phyloP scores from a whole-genome alignment of 2,329 filamentous ascomycete genomes.

The Fusarium nanum region DNA sequence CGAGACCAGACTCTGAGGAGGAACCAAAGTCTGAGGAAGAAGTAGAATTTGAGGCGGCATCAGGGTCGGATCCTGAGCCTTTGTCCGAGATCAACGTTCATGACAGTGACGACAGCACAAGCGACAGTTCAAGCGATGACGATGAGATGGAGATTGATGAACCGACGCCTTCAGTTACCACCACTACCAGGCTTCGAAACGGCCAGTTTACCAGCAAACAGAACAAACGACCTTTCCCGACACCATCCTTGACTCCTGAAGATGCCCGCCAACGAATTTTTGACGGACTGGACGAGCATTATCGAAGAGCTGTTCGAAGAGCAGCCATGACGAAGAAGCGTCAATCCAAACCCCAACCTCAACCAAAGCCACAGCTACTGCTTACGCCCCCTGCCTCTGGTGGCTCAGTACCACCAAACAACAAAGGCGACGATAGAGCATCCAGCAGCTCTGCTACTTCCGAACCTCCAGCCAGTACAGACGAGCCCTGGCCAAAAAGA shows the following conservation, averaged over 20 bases:
- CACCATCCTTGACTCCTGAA: not conserved
- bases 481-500: not conserved
- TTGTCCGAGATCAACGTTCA: not conserved
- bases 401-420: not conserved
- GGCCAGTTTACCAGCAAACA: not conserved
- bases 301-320: not conserved
- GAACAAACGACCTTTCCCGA: not conserved
- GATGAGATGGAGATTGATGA: not conserved
- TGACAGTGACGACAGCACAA: not conserved
- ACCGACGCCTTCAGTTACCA: not conserved
- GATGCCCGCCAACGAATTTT: not conserved
- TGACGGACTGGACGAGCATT: not conserved
- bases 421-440: accelerated
- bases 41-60: no score
- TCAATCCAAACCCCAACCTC: not conserved
- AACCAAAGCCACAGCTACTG: not conserved
- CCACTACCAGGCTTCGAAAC: accelerated
- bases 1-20: accelerated
- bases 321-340: not conserved
- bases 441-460: not conserved
- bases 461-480: not conserved
- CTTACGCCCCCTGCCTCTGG: not conserved
- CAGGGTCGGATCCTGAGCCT: not conserved
- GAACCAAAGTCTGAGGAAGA: no score
- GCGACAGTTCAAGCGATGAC: not conserved